phyloP scores from a whole-genome alignment of 345 rosid genomes.

The Orychophragmus violaceus region DNA sequence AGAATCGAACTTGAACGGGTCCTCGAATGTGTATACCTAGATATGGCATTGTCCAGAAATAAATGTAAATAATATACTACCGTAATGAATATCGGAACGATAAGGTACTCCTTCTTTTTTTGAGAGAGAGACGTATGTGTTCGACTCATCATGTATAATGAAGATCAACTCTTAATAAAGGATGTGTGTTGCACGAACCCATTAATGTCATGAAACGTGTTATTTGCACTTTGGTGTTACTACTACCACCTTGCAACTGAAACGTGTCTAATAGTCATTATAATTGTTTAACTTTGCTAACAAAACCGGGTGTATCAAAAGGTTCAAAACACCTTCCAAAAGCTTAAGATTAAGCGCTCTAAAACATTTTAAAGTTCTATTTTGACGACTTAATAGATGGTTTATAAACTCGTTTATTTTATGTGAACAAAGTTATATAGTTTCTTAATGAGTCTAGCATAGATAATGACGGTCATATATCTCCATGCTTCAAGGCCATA shows the following conservation, averaged over 20 bases:
- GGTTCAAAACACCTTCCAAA: not conserved
- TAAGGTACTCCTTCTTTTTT: not conserved
- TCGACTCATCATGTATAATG: not conserved
- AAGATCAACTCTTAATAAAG: not conserved
- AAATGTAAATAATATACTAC: no score
- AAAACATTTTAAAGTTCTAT: not conserved
- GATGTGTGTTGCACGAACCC: slow-evolving; percentile 6
- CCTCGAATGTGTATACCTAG: no score
- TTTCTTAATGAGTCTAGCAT: not conserved
- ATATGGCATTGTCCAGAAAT: no score
- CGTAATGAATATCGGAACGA: no score
- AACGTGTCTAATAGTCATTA: not conserved
- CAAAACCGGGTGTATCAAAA: not conserved
- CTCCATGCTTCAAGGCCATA: not conserved
- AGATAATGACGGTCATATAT: not conserved
- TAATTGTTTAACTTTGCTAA: not conserved
- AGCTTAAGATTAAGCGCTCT: not conserved
- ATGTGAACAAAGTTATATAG: not conserved
- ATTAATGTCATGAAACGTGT: not conserved
- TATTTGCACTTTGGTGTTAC: not conserved
- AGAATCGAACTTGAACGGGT: no score
- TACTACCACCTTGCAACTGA: not conserved
- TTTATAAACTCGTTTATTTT: not conserved
- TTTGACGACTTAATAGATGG: not conserved
- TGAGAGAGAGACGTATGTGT: slow-evolving; percentile 5